A percentile compares a stretch with the other conserved stretches of the same genome.
These are phyloP conservation scores for Nannizziopsis barbatae DNA, from an alignment of 2,329 filamentous ascomycete species.

Conservation along the genomic window DNA sequence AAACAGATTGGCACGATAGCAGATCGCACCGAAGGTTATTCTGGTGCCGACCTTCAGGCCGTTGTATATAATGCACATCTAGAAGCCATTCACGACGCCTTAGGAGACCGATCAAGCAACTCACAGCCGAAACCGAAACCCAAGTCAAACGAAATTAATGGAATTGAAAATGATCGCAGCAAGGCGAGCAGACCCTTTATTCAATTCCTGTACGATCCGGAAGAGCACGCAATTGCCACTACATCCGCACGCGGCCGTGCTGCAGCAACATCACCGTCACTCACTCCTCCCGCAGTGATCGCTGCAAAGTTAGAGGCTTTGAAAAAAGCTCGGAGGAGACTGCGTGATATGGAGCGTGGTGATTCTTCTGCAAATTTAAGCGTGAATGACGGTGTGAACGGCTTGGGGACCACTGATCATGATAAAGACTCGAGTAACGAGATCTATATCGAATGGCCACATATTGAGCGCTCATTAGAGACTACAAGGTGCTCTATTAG, in stretches of 20 bases:
- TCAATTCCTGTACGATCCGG: conserved; percentile 67
- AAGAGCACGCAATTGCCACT: conserved; percentile 41
- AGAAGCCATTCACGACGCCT: conserved; percentile 88
- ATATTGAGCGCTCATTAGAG: conserved; percentile 65
- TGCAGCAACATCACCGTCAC: conserved; percentile 31
- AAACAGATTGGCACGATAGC: conserved; percentile 62
- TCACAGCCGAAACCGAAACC: conserved; percentile 22
- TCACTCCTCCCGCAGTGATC: conserved; percentile 70
- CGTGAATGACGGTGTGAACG: conserved; percentile 17
- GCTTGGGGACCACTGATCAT: conserved; percentile 10
- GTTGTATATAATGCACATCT: conserved; percentile 93
- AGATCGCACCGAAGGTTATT: conserved; percentile 72
- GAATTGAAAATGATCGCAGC: conserved; percentile 8
- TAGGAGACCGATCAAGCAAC: conserved; percentile 49
- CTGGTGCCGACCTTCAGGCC: conserved; percentile 86
- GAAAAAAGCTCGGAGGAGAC: conserved; percentile 56
- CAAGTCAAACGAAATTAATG: conserved; percentile 18
- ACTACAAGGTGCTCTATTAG: conserved; percentile 76
- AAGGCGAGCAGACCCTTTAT: conserved; percentile 46
- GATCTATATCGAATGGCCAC: conserved; percentile 72
- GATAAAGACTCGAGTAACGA: conserved; percentile 44
- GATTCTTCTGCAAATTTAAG: conserved; percentile 13
- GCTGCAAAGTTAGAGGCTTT: conserved; percentile 71
- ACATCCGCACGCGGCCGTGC: conserved; percentile 35
- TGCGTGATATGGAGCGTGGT: conserved; percentile 42